Base-by-base conservation (phyloP, 2,329 filamentous ascomycete species). In the Colletotrichum simmondsii region DNA sequence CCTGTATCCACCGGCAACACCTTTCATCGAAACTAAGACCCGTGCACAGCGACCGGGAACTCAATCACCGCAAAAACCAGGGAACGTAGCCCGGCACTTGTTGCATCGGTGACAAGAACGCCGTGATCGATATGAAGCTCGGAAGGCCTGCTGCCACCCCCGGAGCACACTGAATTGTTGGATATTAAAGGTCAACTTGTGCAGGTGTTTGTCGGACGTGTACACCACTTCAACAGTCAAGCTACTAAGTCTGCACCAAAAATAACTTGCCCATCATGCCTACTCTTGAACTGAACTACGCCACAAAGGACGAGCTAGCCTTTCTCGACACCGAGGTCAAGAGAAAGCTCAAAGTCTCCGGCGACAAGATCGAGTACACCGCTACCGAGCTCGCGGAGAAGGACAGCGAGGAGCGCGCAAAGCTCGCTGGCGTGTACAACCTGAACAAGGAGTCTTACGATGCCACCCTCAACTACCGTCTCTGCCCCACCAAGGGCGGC, bases 221-320 rank as follows among this genome's bases (percentile, higher is more conserved):
- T 11, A 11, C 5, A 16, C 8, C 16, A 42, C 14, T 42, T 57
- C 54, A 12, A 8, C 16, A n/a, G 12, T n/a, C 28, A 57, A n/a
- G 14, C 19, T 8, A 28, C n/a, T 16, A 5, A 4, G 7, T 37
- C 57, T 59, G 10, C 16, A 42, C 16, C 6, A 42, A 59, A 10
- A 8, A 37, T 22, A 56, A 30, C 2, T 35, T 22, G 30, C 19
- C 30, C n/a, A 61, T 6, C 37, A 68, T 68, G 66, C 66, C 66
- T 57, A 68, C 66, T 16, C 66, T 68, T 46, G 66, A 57, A n/a
- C 19, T 68, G 3, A 68, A 68, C 24, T 68, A 68, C 3, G 66
- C 66, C 11, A 68, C 66, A 4, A 57, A 32, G 8, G 46, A 68
- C 14, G 66, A 68, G 59, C 66, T 68, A 5, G 66, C 59, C 10